phyloP scores from a whole-genome alignment of 208 protist species.

The Acanthamoeba healyi region DNA sequence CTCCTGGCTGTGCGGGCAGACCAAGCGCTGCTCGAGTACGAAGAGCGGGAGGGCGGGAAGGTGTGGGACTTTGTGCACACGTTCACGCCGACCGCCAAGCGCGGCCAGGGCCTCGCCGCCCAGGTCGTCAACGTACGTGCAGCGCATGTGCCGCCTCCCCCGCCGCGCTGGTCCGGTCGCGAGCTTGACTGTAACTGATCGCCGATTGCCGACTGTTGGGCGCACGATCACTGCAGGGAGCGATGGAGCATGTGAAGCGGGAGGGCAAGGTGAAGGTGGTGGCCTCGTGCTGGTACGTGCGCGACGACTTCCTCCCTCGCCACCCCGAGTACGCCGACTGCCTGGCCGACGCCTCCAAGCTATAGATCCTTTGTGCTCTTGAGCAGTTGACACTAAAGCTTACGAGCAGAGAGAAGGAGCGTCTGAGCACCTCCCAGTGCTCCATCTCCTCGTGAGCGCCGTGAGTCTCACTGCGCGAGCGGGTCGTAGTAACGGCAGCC shows the following conservation, averaged over 20 bases:
- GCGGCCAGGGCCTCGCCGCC: conserved; percentile 46
- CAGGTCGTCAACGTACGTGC: conserved; percentile 23
- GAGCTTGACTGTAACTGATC: no score
- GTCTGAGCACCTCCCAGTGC: no score
- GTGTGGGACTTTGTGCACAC: conserved; percentile 68
- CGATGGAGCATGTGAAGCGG: conserved; percentile 47
- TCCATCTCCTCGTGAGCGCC: no score
- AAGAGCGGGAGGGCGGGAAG: conserved; percentile 33
- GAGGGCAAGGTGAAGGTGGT: conserved; percentile 55
- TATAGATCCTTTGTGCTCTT: no score
- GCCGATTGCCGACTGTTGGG: no score
- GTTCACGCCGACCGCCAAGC: conserved; percentile 34
- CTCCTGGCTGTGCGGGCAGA: conserved; percentile 29
- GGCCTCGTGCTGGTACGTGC: conserved; percentile 66
- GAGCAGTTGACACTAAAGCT: no score
- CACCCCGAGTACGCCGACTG: conserved; percentile 64
- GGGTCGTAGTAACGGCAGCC: no score
- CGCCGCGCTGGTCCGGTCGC: neutral
- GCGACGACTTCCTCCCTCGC: conserved; percentile 38
- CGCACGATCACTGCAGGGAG: neutral
- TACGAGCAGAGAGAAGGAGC: no score
- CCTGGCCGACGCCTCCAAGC: no score
- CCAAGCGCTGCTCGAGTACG: conserved; percentile 58
- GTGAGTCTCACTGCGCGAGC: no score
- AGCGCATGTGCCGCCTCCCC: neutral